Conservation (phyloP, 2,329 filamentous ascomycete species). For the Fusarium nygamai region DNA sequence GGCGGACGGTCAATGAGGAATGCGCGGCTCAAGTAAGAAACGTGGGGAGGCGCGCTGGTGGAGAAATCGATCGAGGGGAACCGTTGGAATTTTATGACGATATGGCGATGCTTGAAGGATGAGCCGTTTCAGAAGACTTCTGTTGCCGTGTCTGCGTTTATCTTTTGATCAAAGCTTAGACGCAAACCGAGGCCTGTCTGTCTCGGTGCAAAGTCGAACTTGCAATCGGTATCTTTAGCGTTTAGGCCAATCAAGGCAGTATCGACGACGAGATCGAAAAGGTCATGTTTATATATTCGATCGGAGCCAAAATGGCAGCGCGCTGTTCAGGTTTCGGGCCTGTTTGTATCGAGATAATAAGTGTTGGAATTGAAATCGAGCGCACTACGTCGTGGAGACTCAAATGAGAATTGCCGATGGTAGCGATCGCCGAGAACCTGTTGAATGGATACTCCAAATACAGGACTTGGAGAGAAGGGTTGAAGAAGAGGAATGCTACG, state of each 20-base stretch:
- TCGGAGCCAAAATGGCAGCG: constrained; percentile 38
- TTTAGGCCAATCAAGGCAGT: constrained; percentile 48
- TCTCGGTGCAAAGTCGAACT: constrained; percentile 37
- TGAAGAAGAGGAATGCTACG: constrained; percentile 32
- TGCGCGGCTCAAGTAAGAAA: constrained; percentile 33
- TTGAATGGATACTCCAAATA: constrained; percentile 14
- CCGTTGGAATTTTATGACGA: constrained; percentile 33
- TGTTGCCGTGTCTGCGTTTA: constrained; percentile 36
- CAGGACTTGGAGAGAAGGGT: constrained; percentile 21
- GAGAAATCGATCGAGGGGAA: constrained; percentile 35
- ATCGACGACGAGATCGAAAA: constrained; percentile 42
- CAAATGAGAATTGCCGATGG: neutral
- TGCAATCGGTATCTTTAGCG: constrained; percentile 21
- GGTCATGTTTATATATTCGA: constrained; percentile 45
- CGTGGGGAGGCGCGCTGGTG: constrained; percentile 32
- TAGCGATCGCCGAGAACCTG: neutral
- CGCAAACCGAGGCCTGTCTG: constrained; percentile 33
- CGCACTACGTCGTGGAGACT: neutral
- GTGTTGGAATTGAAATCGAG: constrained; percentile 3
- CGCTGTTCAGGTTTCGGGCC: constrained; percentile 29
- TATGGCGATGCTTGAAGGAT: constrained; percentile 36
- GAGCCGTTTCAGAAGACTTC: constrained; percentile 47
- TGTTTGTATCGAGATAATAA: constrained; percentile 5
- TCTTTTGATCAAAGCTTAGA: constrained; percentile 36
- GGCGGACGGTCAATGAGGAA: constrained; percentile 31